A percentile compares a stretch with the other conserved stretches of the same genome.
Conservation (phyloP, 306 rosid species). For the Echinosophora koreensis region DNA sequence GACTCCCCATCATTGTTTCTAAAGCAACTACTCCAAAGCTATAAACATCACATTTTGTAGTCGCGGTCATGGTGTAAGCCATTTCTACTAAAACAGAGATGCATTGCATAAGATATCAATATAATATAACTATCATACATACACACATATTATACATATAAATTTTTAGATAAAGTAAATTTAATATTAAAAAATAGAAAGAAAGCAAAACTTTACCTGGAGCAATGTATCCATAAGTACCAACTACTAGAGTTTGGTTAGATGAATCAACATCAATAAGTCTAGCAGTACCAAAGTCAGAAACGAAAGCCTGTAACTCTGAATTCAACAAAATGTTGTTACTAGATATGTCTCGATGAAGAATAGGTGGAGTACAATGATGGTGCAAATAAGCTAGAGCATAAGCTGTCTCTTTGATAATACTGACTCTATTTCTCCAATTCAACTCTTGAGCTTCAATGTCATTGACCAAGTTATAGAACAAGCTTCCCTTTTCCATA, state of each 20-base stretch:
- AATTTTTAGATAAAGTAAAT: no score
- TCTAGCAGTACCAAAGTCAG: constrained; percentile 20
- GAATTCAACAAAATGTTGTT: constrained; percentile 34
- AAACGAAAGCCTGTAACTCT: constrained; percentile 13
- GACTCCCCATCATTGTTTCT: constrained; percentile 17
- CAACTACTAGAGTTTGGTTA: neutral
- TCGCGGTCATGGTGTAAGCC: neutral
- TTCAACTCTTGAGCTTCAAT: neutral
- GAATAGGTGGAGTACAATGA: constrained; percentile 22
- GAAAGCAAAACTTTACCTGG: neutral
- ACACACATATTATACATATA: no score
- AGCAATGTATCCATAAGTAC: constrained; percentile 31
- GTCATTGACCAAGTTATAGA: neutral
- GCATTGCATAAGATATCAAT: no score
- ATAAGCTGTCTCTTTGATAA: neutral
- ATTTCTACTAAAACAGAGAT: neutral
- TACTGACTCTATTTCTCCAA: constrained; percentile 28
- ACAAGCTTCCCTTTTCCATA: constrained; percentile 40
- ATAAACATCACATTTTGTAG: constrained; percentile 32
- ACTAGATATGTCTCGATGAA: constrained; percentile 37
- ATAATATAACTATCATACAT: no score
- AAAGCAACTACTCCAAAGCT: constrained; percentile 17
- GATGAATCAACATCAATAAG: constrained; percentile 34
- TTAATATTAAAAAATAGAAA: no score
- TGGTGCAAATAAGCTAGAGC: constrained; percentile 39